phyloP scores from a whole-genome alignment of 495 filamentous ascomycete genomes.

The Choiromyces venosus region DNA sequence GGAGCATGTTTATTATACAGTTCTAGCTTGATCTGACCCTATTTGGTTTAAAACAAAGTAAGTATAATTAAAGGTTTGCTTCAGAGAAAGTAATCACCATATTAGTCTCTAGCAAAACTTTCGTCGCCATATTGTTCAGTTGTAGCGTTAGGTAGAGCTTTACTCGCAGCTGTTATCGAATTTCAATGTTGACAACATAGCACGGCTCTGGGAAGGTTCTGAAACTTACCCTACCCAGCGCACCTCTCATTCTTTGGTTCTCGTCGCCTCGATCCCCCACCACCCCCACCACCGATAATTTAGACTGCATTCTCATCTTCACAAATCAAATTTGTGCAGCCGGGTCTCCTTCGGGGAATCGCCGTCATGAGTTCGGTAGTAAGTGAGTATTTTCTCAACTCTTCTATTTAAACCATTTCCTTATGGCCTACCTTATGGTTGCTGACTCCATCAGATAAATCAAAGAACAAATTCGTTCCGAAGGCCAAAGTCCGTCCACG shows the following conservation, averaged over 20 bases:
- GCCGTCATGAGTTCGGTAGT: constrained; percentile 33
- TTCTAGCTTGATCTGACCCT: constrained; percentile 78
- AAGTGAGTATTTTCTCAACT: constrained; percentile 16
- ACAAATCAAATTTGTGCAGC: background rate
- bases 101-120: constrained; percentile 70
- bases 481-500: constrained; percentile 35
- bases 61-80: background rate
- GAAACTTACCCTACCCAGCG: background rate
- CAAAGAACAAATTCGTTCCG: constrained; percentile 40
- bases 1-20: constrained; percentile 80
- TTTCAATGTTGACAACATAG: background rate
- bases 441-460: constrained; percentile 35
- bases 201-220: background rate
- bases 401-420: background rate
- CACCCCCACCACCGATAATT: background rate
- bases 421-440: background rate
- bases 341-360: background rate
- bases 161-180: background rate
- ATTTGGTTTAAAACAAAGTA: constrained; percentile 45
- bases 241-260: background rate
- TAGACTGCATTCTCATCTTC: background rate
- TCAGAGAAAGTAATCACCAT: constrained; percentile 54
- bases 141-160: background rate
- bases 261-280: background rate
- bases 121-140: constrained; percentile 58